A percentile compares a stretch with the other conserved stretches of the same genome.
phyloP scores from a whole-genome alignment of 768 basidiomycete genomes.

The Trametes meyenii region DNA sequence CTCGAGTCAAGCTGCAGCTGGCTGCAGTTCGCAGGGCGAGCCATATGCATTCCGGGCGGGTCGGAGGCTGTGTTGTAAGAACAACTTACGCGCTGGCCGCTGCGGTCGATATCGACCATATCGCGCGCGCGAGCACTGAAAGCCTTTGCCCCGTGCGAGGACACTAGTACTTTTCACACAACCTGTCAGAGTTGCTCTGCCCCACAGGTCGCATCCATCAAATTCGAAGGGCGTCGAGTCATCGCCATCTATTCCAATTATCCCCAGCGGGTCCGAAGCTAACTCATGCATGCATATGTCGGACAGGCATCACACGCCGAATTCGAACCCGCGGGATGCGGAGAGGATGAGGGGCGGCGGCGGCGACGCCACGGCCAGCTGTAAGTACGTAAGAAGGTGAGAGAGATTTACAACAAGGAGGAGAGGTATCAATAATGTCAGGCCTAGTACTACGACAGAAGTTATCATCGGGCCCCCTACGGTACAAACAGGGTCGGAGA shows the following conservation, averaged over 20 bases:
- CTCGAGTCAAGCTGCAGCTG: no score
- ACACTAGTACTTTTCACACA: constrained; percentile 1
- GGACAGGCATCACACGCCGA: not conserved
- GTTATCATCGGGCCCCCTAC: constrained; percentile 4
- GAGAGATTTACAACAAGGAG: constrained; percentile 22
- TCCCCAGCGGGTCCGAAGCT: no score
- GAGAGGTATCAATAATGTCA: constrained; percentile 16
- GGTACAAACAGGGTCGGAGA: constrained; percentile 20
- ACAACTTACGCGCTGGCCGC: no score
- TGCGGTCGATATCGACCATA: not conserved
- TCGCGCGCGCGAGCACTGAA: not conserved
- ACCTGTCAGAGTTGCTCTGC: not conserved
- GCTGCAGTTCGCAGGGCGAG: no score
- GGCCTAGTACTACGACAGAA: not conserved
- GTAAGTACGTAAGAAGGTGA: no score
- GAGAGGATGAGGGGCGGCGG: not conserved
- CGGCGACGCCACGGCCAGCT: not conserved
- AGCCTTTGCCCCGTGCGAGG: not conserved
- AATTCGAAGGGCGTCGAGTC: not conserved
- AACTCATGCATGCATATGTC: no score
- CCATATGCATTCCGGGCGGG: no score
- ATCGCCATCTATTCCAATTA: no score
- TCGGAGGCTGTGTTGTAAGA: no score
- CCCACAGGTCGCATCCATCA: not conserved
- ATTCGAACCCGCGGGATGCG: not conserved